Evolutionary conservation across 495 filamentous ascomycete species (phyloP).

Genomic region (Penicillium canescens): DNA sequence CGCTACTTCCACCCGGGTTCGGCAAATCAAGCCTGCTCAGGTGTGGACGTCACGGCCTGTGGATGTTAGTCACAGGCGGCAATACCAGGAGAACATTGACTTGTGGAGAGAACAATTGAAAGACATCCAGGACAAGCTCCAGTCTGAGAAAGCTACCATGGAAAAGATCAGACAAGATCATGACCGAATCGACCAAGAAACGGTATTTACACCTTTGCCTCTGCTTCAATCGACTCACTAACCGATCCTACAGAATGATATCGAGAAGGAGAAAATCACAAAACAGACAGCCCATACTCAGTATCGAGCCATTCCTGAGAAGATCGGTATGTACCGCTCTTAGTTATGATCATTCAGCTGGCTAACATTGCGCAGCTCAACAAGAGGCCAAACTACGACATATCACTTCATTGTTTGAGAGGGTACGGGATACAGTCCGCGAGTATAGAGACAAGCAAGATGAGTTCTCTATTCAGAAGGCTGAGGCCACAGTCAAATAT

Average conservation of each 20-base stretch:
- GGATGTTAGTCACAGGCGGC: conserved; percentile 58
- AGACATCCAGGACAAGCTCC: conserved; percentile 33
- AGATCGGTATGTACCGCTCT: conserved; percentile 55
- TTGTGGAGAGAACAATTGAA: conserved; percentile 44
- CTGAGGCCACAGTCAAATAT: conserved; percentile 62
- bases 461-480: conserved; percentile 59
- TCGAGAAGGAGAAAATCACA: conserved; percentile 53
- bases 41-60: conserved; percentile 80
- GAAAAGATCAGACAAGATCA: conserved; percentile 32
- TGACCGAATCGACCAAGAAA: conserved; percentile 30
- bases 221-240: conserved; percentile 8
- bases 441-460: conserved; percentile 53
- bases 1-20: conserved; percentile 65
- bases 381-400: conserved; percentile 52
- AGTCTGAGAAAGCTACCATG: conserved; percentile 37
- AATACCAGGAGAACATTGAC: conserved; percentile 43
- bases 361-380: conserved; percentile 41
- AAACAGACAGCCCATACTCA: conserved; percentile 61
- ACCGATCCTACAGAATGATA: conserved; percentile 31
- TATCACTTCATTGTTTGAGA: conserved; percentile 41
- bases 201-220: conserved; percentile 26
- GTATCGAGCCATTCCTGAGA: conserved; percentile 68
- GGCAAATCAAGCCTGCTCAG: conserved; percentile 51
- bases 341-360: too few relatives aligned
- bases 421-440: conserved; percentile 40